Evolutionary conservation across 345 rosid genomes (phyloP), one percentile per base, ranked within the genome.

Genomic region (Psidium guajava): DNA sequence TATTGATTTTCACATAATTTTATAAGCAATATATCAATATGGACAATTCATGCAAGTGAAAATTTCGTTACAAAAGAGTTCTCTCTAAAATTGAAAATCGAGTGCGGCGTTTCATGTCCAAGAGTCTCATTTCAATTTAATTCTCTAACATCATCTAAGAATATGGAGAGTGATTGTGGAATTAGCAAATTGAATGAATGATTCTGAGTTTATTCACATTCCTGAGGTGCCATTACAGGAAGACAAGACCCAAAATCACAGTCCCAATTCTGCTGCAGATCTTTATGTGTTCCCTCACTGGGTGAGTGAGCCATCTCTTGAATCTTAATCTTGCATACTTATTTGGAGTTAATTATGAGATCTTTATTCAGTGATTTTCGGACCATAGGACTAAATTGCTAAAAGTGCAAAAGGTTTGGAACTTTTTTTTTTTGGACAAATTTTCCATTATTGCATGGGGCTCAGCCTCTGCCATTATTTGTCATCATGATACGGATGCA

Each of bases 231-330:
- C 12, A 8, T 12, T 85, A 87, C 87, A 97, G 99, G 91, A 96
- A 94, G 88, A 91, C 96, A 24, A 94, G 94, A 87, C 98, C 98
- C 54, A 93, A 89, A 91, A 89, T 97, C 86, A 93, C 95, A 6
- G 36, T 44, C 73, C 61, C 58, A 11, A 85, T 97, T 86, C 89
- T 97, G 61, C 84, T 94, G 82, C 93, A 93, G 88, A 75, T 91
- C 85, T 94, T 96, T 92, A 82, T 93, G 28, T 97, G 98, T 84
- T 97, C 99, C 69, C 85, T 96, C 56, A 97, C 99, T 2, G 99
- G 98, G 99, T 96, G 91, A 87, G 15, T 8, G 10, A 52, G 44
- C 44, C 80, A 36, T 0, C 47, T 36, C 80, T 69, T 16, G 25
- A 69, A 69, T 69, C 11, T 18, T 21, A 44, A 36, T 20, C 40